Evolutionary conservation across 169 alveolate genomes (phyloP).

Genomic region (Eimeria tenella): DNA sequence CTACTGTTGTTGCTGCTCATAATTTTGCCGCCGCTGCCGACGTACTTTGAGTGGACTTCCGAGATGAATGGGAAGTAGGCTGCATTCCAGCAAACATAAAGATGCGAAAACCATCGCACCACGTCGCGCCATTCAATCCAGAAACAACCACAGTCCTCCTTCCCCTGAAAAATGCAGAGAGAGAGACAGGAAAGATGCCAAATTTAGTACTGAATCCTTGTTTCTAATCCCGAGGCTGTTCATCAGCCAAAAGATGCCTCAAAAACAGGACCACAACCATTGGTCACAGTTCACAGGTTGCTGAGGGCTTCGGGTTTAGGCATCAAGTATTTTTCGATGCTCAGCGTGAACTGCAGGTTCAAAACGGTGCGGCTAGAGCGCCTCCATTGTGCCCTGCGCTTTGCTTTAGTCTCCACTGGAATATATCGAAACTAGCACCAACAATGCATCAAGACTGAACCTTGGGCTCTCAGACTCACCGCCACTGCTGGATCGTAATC

Average conservation of each 20-base stretch:
- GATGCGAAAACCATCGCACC: constrained; percentile 90
- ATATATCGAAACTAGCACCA: too few species aligned
- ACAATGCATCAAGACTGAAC: not conserved
- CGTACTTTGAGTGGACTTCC: constrained; percentile 83
- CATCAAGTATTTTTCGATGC: too few species aligned
- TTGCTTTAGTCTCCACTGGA: too few species aligned
- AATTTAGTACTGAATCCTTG: too few species aligned
- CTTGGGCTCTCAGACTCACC: not conserved
- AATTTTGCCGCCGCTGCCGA: not conserved
- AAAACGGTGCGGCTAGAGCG: too few species aligned
- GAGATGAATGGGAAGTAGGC: constrained; percentile 83
- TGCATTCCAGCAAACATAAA: constrained; percentile 92
- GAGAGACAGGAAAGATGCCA: not conserved
- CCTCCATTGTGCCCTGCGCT: too few species aligned
- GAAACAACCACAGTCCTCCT: constrained; percentile 89
- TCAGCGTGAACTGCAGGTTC: too few species aligned
- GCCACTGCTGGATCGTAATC: constrained; percentile 74
- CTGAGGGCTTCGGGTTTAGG: too few species aligned
- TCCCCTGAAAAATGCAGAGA: constrained; percentile 52
- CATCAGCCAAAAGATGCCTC: too few species aligned
- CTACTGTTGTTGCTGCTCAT: not conserved
- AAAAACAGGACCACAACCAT: too few species aligned
- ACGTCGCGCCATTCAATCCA: constrained; percentile 94
- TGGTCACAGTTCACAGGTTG: too few species aligned
- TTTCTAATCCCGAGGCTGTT: too few species aligned